Percentiles rank a stretch among this genome's conserved stretches.
These are phyloP conservation scores for Coleophoma crateriformis DNA, from an alignment of 2,329 filamentous ascomycete species.

Conservation along the genomic window DNA sequence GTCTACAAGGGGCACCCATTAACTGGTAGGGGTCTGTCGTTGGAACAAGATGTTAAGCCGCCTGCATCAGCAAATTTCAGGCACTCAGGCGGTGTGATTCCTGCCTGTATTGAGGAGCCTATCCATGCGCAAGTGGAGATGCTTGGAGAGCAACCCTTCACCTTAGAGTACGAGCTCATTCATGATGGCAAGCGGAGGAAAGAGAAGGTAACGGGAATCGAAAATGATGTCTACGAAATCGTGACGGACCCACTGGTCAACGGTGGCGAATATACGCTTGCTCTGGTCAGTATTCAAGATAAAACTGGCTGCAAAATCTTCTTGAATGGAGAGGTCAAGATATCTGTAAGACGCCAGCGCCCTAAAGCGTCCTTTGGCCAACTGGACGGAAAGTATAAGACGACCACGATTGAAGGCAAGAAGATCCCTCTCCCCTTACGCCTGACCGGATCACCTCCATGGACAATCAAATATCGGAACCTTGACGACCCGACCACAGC, in stretches of 20 bases:
- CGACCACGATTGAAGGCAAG: slow-evolving; percentile 72
- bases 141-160: slow-evolving; percentile 80
- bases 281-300: slow-evolving; percentile 82
- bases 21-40: slow-evolving; percentile 51
- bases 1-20: slow-evolving; percentile 69
- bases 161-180: slow-evolving; percentile 85
- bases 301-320: slow-evolving; percentile 80
- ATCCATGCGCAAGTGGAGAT: slow-evolving; percentile 71
- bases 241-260: slow-evolving; percentile 67
- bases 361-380: slow-evolving; percentile 82
- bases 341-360: slow-evolving; percentile 81
- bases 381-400: slow-evolving; percentile 71
- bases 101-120: slow-evolving; percentile 77
- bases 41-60: slow-evolving; percentile 91
- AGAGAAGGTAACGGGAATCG: slow-evolving; percentile 58
- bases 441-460: slow-evolving; percentile 80
- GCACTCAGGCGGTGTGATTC: slow-evolving; percentile 46
- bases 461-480: slow-evolving; percentile 74
- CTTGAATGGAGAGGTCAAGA: slow-evolving; percentile 77
- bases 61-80: slow-evolving; percentile 75
- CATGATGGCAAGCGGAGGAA: slow-evolving; percentile 82
- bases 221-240: slow-evolving; percentile 60
- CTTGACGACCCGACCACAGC: slow-evolving; percentile 38
- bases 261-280: slow-evolving; percentile 86
- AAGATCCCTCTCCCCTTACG: slow-evolving; percentile 73